These are phyloP conservation scores for Fusarium pseudograminearum DNA, from an alignment of 2,329 filamentous ascomycete genomes.

Conservation along the genomic window DNA sequence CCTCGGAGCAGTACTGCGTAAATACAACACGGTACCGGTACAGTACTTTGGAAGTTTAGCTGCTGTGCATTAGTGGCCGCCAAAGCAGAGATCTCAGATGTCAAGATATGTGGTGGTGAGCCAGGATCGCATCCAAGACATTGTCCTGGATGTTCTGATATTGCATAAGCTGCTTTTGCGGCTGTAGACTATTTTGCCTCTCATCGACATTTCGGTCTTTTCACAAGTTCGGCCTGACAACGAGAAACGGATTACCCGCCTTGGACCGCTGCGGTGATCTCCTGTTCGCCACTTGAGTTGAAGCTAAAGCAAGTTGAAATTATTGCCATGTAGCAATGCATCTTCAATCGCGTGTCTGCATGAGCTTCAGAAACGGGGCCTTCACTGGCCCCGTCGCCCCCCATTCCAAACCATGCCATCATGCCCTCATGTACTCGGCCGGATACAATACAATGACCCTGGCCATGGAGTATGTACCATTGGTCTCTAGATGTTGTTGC, in stretches of 20 bases:
- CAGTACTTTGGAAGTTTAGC: conserved; percentile 38
- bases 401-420: conserved; percentile 40
- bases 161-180: conserved; percentile 21
- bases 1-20: conserved; percentile 32
- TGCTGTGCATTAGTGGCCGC: conserved; percentile 53
- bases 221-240: conserved; percentile 34
- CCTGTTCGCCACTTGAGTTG: conserved; percentile 48
- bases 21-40: conserved; percentile 36
- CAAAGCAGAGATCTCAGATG: conserved; percentile 52
- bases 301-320: conserved; percentile 47
- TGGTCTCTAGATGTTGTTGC: conserved; percentile 12
- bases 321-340: conserved; percentile 43
- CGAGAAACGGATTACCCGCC: conserved; percentile 44
- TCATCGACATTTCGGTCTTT: conserved; percentile 36
- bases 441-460: conserved; percentile 32
- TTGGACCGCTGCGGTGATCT: conserved; percentile 39
- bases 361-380: conserved; percentile 43
- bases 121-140: conserved; percentile 42
- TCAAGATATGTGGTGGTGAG: conserved; percentile 47
- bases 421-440: conserved; percentile 30
- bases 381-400: conserved; percentile 33
- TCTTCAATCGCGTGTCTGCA: conserved; percentile 46
- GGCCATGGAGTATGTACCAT: conserved; percentile 21
- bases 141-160: conserved; percentile 13
- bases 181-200: conserved; percentile 35